Base-by-base conservation (phyloP, 176 grass and related monocot genomes). In the Triticum timopheevii region DNA sequence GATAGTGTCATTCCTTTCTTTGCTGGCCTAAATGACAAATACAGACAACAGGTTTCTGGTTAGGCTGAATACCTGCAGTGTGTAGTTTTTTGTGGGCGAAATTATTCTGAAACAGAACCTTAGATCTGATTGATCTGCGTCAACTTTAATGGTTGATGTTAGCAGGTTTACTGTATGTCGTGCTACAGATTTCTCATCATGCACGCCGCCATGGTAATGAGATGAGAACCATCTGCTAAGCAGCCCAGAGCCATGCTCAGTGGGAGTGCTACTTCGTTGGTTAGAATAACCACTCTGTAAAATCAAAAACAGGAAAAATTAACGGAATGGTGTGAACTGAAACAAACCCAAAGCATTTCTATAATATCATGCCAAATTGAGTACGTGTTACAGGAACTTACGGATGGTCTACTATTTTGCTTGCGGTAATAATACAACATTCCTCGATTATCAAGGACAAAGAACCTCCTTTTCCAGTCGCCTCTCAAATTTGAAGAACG, bases 391-490 rank as follows among this genome's bases (percentile, higher is more conserved):
- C 8, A 27, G 30, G 64, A 8, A 91, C 97, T 68, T 97, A 99
- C 97, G 0, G 97, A 99, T 85, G 94, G 92, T 69, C 90, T 91
- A 80, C 90, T 91, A 61, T 84, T 92, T 77, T 99, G 92, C 67
- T 97, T 99, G 78, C 92, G 97, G 79, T 99, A 99, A 77, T 97
- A 97, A 69, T 99, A 99, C 65, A 99, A 72, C 97, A 99, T 97
- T 86, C 97, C 97, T 85, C 92, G 92, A 78, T 88, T 97, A 81
- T 99, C 97, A 28, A 99, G 94, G 77, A 97, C 97, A 94, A 99
- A 99, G 87, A 99, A 99, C 74, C 94, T 95, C 85, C 94, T 96
- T 87, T 99, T 99, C 94, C 97, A 99, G 67, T 99, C 97, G 86
- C 94, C 97, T 90, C 97, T 96, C 85, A 97, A 85, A 78, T 99